Percentiles rank a stretch among this genome's conserved stretches.
Conservation (phyloP, 129 eudicot genomes). For the Centrapalus pauciflorus region DNA sequence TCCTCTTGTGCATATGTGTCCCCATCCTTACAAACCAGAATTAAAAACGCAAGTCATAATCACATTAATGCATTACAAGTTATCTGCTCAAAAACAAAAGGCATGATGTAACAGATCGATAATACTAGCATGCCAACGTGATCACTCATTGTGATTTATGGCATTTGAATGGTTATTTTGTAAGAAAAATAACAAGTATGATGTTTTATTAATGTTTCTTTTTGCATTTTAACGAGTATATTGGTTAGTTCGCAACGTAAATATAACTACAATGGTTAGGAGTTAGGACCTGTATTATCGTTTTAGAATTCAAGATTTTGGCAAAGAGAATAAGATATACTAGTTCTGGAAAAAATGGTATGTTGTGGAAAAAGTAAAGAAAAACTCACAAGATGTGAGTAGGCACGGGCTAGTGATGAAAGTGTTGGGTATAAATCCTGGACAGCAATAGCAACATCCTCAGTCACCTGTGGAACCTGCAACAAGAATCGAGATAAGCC, state of each 20-base stretch:
- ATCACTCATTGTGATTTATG: no score
- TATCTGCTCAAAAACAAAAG: background rate
- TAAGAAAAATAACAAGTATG: background rate
- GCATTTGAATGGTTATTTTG: no score
- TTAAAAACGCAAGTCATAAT: slow-evolving; percentile 6
- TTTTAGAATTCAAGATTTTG: background rate
- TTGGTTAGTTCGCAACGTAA: background rate
- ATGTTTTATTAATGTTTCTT: no score
- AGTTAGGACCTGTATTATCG: background rate
- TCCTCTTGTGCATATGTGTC: slow-evolving; percentile 77
- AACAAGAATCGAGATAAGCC: slow-evolving; percentile 9
- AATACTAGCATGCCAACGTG: no score
- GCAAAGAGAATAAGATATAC: background rate
- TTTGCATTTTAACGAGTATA: background rate
- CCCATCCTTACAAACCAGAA: slow-evolving; percentile 54
- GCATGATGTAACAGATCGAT: no score
- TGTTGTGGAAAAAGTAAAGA: slow-evolving; percentile 1
- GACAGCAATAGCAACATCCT: slow-evolving; percentile 84
- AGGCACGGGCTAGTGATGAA: slow-evolving; percentile 71
- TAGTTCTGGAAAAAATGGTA: background rate
- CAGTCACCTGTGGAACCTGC: slow-evolving; percentile 97
- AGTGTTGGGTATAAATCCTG: slow-evolving; percentile 80
- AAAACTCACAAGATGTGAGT: slow-evolving; percentile 66
- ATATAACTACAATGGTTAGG: background rate
- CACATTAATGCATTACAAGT: background rate